phyloP scores from a whole-genome alignment of 2,329 filamentous ascomycete genomes.

The Fusarium verrucosum region DNA sequence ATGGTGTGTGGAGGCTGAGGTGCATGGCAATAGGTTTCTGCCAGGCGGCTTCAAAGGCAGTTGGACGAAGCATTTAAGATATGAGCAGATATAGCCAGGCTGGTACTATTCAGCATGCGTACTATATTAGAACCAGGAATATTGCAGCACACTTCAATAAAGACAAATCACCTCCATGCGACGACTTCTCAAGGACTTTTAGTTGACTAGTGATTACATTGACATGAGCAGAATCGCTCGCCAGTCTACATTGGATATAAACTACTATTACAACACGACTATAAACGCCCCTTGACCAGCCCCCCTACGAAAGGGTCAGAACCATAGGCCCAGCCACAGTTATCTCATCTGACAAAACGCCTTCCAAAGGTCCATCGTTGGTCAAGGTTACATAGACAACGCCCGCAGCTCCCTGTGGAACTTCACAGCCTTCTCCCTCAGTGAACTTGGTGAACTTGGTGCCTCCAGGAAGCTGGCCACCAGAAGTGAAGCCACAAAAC shows the following conservation, averaged over 20 bases:
- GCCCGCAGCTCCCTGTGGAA: conserved; percentile 70
- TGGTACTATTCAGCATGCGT: conserved; percentile 12
- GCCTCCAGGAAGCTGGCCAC: conserved; percentile 63
- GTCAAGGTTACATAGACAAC: conserved; percentile 75
- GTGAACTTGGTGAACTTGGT: conserved; percentile 68
- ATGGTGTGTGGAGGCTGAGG: neutral
- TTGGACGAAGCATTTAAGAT: conserved; percentile 10
- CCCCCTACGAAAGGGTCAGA: conserved; percentile 56
- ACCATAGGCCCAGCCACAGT: conserved; percentile 73
- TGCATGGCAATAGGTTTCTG: conserved; percentile 3
- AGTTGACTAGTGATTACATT: conserved; percentile 24
- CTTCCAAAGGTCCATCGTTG: conserved; percentile 59
- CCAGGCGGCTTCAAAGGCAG: conserved; percentile 7
- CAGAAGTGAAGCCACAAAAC: conserved; percentile 74
- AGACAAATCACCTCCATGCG: neutral
- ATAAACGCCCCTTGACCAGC: neutral
- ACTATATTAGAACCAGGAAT: conserved; percentile 21
- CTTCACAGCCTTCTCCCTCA: conserved; percentile 61
- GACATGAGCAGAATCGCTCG: conserved; percentile 17
- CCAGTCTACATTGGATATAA: conserved; percentile 16
- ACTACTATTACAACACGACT: conserved; percentile 18
- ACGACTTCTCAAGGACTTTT: neutral
- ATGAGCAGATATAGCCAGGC: conserved; percentile 15
- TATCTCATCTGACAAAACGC: conserved; percentile 67
- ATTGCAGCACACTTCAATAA: conserved; percentile 2